Evolutionary conservation across 2,329 filamentous ascomycete species (phyloP).

Genomic region (Aspergillus ochraceoroseus): DNA sequence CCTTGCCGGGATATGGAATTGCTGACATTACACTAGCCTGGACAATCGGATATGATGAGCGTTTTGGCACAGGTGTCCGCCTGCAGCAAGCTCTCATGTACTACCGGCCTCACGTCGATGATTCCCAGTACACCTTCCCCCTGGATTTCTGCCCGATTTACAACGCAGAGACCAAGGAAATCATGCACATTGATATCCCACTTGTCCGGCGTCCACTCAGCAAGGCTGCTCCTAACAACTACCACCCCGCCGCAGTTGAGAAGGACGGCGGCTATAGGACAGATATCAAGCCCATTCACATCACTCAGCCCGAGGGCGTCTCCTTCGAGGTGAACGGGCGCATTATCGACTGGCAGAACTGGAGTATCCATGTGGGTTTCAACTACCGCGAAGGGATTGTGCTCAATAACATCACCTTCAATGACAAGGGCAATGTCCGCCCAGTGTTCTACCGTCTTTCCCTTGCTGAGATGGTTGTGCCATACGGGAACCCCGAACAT

Average conservation of each 20-base stretch:
- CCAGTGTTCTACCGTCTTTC: slow-evolving; percentile 86
- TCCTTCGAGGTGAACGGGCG: slow-evolving; percentile 74
- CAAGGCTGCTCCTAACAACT: slow-evolving; percentile 69
- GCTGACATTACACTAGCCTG: too few species aligned
- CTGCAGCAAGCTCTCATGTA: slow-evolving; percentile 95
- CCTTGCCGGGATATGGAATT: background rate
- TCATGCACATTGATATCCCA: slow-evolving; percentile 80
- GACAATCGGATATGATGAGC: slow-evolving; percentile 92
- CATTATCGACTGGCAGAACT: slow-evolving; percentile 83
- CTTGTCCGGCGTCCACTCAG: slow-evolving; percentile 69
- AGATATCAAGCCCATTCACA: slow-evolving; percentile 79
- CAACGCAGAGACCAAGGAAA: slow-evolving; percentile 70
- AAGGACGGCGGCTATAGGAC: slow-evolving; percentile 68
- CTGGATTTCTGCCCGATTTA: slow-evolving; percentile 93
- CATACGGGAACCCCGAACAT: slow-evolving; percentile 46
- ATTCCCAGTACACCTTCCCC: slow-evolving; percentile 85
- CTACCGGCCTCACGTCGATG: slow-evolving; percentile 78
- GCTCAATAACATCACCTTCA: slow-evolving; percentile 82
- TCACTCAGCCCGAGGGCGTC: slow-evolving; percentile 82
- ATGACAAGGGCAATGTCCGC: slow-evolving; percentile 71
- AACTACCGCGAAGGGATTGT: slow-evolving; percentile 92
- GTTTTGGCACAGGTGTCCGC: slow-evolving; percentile 71
- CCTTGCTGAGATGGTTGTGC: slow-evolving; percentile 74
- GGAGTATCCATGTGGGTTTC: slow-evolving; percentile 88
- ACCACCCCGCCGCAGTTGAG: slow-evolving; percentile 68